Conservation (phyloP, 345 rosid genomes). For the Eutrema heterophyllum region DNA sequence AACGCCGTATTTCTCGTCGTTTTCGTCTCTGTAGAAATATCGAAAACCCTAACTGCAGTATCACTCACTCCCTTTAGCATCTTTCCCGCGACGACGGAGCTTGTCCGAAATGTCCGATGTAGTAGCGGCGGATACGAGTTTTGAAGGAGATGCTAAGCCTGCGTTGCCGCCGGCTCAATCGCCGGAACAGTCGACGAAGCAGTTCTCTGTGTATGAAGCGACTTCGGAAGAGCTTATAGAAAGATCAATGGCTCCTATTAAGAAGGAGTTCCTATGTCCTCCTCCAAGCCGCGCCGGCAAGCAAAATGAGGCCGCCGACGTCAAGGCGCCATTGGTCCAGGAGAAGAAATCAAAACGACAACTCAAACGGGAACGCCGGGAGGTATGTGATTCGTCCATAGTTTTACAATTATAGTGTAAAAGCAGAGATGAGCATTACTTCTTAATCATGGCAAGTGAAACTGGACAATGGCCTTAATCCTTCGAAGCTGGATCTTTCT, state of each 20-base stretch:
- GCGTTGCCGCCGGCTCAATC: background rate
- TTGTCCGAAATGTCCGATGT: slow-evolving; percentile 23
- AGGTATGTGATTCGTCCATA: slow-evolving; percentile 35
- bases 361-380: slow-evolving; percentile 78
- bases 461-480: background rate
- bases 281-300: slow-evolving; percentile 49
- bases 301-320: slow-evolving; percentile 30
- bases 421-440: no score
- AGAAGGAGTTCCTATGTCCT: slow-evolving; percentile 62
- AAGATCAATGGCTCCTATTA: slow-evolving; percentile 73
- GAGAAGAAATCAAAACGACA: slow-evolving; percentile 97
- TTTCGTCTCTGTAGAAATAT: slow-evolving; percentile 7
- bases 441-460: background rate
- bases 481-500: background rate
- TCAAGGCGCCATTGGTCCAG: slow-evolving; percentile 34
- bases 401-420: no score
- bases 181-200: slow-evolving; percentile 23
- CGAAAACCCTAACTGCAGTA: slow-evolving; percentile 16
- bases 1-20: background rate
- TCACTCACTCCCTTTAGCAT: background rate
- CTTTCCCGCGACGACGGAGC: slow-evolving; percentile 16
- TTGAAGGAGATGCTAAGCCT: slow-evolving; percentile 1
- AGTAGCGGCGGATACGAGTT: slow-evolving; percentile 3
- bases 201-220: slow-evolving; percentile 29
- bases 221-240: slow-evolving; percentile 72